Evolutionary conservation across 2,329 filamentous ascomycete genomes (phyloP), one percentile per base, ranked within the genome.

Genomic region (Neonectria hederae): DNA sequence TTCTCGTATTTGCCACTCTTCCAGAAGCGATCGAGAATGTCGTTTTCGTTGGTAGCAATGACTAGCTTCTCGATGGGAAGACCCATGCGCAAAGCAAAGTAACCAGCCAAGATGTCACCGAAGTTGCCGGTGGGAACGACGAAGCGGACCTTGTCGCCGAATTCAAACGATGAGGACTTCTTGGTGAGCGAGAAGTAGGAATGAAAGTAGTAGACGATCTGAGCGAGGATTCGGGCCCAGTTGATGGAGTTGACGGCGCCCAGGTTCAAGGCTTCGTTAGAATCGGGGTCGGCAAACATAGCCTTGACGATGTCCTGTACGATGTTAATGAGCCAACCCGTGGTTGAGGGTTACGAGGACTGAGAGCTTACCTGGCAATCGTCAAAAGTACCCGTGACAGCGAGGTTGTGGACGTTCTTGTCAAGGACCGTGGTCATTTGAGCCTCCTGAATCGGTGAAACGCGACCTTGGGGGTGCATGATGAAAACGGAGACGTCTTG

Each of bases 211-310:
- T 97, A 98, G 65, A 93, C 93, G 69, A 97, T 97, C 82, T 99
- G 96, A 13, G 96, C 95, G 40, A 99, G 87, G 72, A 99, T 98
- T 72, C 96, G 87, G 2, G 94, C 92, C 87, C 91, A 97, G 83
- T 98, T 98, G 82, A 98, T 98, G 49, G 92, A 96, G 84, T 98
- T 98, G 71, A 98, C 93, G 46, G 96, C 95, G 43, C 92, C 95
- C 46, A 98, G 90, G 71, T 93, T 93, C 75, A 95, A 88, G 2
- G 87, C 89, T 71, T 86, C 83, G 84, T 98, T 98, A 77, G 92
- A 91, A 59, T 94, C 89, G 3, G 90, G 84, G 74, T 99, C 95
- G 67, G 89, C 90, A 76, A 98, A 97, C 54, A 99, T 86, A 1
- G 92, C 90, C 82, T 99, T 98, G 77, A 99, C 91, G 62, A 96